Base-by-base conservation (phyloP, 495 filamentous ascomycete species). In the Sphaerosporella brunnea region DNA sequence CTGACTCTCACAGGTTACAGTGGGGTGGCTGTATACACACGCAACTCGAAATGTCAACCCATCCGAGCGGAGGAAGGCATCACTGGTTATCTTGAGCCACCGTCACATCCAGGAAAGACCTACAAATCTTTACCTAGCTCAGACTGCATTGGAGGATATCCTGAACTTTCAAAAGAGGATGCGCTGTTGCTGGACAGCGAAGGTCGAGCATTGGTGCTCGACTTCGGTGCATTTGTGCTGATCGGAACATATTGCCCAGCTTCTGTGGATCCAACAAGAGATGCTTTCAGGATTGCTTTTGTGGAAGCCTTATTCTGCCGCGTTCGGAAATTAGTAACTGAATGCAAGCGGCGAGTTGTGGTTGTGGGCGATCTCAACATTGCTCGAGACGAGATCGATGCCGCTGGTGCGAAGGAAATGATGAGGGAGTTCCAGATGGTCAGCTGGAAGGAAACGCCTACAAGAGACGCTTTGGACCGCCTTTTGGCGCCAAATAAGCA, bases 61-160 rank as follows among this genome's bases (percentile, higher is more conserved):
- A 85, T 97, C 11, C 75, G 79, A 36, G 88, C 86, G 2, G 90
- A 97, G 66, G 90, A 95, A 68, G 90, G 90, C 23, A 74, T 97
- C 46, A 81, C 82, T 2, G 90, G 90, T 7, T 67, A 83, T 9
- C 72, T 95, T 21, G 77, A 73, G 25, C 77, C 84, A 1, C 85
- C 84, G 2, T 80, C 77, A 54, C 82, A 80, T 1, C 11, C 41
- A 13, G 70, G 77, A 4, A 74, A 69, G n/a, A 68, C 71, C 13
- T 97, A 84, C 61, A 72, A 77, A 36, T 76, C 85, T 36, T 73
- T 93, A 2, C 81, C 84, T 2, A 59, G 71, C 36, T 75, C 81
- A n/a, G 73, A 87, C 48, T 77, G 76, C 44, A 92, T 96, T 56
- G 88, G 88, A n/a, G 88, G 87, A 9, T 97, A 97, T 61, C 90